Conservation (phyloP, 371 early-diverging fungal genomes). For the Funneliformis caledonium region DNA sequence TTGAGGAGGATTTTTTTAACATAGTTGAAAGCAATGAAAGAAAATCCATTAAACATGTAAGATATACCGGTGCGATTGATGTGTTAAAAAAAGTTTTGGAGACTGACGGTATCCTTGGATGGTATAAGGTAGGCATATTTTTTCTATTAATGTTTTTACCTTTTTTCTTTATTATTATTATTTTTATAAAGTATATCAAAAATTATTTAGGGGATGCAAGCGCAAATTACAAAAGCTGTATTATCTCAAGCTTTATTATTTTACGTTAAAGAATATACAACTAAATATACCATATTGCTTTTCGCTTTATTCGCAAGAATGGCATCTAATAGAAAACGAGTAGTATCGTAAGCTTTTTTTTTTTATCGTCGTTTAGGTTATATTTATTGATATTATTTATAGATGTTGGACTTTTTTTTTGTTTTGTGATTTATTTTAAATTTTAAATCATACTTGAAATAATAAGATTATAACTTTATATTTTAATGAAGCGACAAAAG, state of each 20-base stretch:
- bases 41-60: constrained; percentile 57
- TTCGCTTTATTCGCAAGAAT: constrained; percentile 52
- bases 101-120: constrained; percentile 85
- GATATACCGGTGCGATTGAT: constrained; percentile 86
- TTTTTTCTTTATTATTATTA: constrained; percentile 1
- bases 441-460: too few relatives aligned
- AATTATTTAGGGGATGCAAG: constrained; percentile 81
- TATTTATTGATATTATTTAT: background rate
- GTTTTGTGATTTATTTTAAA: too few relatives aligned
- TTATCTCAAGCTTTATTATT: constrained; percentile 94
- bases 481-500: too few relatives aligned
- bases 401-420: too few relatives aligned
- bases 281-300: constrained; percentile 63
- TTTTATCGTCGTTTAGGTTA: background rate
- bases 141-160: background rate
- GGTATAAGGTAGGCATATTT: constrained; percentile 80
- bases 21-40: constrained; percentile 10
- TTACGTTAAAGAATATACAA: constrained; percentile 91
- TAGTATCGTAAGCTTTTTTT: background rate
- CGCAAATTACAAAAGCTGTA: constrained; percentile 96
- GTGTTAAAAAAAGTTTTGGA: constrained; percentile 81
- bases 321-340: background rate
- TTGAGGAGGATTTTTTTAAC: background rate
- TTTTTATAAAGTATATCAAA: background rate
- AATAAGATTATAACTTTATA: too few relatives aligned